Conservation (phyloP, 495 filamentous ascomycete genomes). For the Lasiosphaeriaceae sp. region DNA sequence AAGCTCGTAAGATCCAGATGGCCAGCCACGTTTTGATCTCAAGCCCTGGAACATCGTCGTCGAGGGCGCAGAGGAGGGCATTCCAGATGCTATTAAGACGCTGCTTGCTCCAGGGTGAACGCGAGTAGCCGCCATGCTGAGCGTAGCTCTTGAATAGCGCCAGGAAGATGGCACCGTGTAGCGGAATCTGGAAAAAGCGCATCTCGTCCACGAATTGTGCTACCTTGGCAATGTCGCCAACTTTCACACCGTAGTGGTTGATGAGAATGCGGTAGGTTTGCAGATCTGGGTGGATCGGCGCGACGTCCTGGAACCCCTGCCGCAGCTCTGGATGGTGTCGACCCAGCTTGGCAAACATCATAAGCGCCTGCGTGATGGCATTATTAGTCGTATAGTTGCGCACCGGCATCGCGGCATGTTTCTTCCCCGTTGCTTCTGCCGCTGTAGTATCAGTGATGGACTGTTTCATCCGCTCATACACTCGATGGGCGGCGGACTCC, state of each 20-base stretch:
- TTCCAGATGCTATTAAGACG: slow-evolving; percentile 50
- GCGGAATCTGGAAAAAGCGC: slow-evolving; percentile 49
- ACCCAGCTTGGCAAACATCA: slow-evolving; percentile 45
- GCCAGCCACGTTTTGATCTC: slow-evolving; percentile 49
- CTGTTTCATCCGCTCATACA: slow-evolving; percentile 78
- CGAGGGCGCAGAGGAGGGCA: slow-evolving; percentile 40
- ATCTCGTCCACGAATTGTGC: slow-evolving; percentile 62
- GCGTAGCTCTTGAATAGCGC: slow-evolving; percentile 72
- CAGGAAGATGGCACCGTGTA: slow-evolving; percentile 61
- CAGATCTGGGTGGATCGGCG: slow-evolving; percentile 58
- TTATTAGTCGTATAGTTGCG: slow-evolving; percentile 44
- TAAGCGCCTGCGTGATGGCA: slow-evolving; percentile 52
- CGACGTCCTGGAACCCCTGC: slow-evolving; percentile 46
- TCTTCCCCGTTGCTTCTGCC: background rate
- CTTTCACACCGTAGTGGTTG: slow-evolving; percentile 46
- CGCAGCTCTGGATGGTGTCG: slow-evolving; percentile 37
- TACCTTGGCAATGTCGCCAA: slow-evolving; percentile 56
- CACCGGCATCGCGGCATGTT: slow-evolving; percentile 27
- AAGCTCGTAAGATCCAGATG: slow-evolving; percentile 44
- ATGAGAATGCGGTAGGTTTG: slow-evolving; percentile 65
- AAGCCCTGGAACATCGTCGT: slow-evolving; percentile 30
- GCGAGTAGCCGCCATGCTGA: slow-evolving; percentile 57
- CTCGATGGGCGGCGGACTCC: slow-evolving; percentile 62
- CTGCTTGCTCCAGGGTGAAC: slow-evolving; percentile 61
- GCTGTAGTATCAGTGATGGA: slow-evolving; percentile 30